Conservation (phyloP, 768 basidiomycete species). For the Lactarius quietus region DNA sequence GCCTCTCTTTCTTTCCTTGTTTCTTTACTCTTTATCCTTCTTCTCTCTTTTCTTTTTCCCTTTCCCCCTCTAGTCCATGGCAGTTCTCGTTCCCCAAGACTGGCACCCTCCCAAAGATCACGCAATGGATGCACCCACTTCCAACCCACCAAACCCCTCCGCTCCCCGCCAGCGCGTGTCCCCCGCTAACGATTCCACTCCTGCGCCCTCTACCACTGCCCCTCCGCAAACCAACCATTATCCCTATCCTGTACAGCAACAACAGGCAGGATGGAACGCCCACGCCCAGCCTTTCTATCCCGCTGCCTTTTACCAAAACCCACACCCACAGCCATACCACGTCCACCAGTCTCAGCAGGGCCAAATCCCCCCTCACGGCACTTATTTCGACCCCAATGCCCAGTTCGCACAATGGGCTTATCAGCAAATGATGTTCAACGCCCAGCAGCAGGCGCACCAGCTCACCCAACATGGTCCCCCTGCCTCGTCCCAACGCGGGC, state of each 20-base stretch:
- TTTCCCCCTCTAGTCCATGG: slow-evolving; percentile 49
- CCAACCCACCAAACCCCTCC: slow-evolving; percentile 37
- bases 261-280: slow-evolving; percentile 68
- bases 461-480: slow-evolving; percentile 31
- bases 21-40: slow-evolving; percentile 1
- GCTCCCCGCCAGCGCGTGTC: slow-evolving; percentile 57
- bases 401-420: slow-evolving; percentile 85
- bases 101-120: slow-evolving; percentile 66
- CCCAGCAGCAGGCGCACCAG: slow-evolving; percentile 30
- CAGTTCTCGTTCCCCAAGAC: slow-evolving; percentile 74
- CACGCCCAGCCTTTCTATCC: slow-evolving; percentile 74
- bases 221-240: slow-evolving; percentile 46
- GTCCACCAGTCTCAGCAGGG: slow-evolving; percentile 36
- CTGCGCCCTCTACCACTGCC: slow-evolving; percentile 33
- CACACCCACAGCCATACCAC: slow-evolving; percentile 57
- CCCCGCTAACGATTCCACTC: slow-evolving; percentile 51
- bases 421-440: slow-evolving; percentile 86
- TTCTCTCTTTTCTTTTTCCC: background rate
- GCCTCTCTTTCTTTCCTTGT: background rate
- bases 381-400: slow-evolving; percentile 77
- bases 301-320: slow-evolving; percentile 65
- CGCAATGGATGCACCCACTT: slow-evolving; percentile 52
- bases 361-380: slow-evolving; percentile 47
- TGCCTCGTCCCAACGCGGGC: slow-evolving; percentile 39
- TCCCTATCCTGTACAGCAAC: slow-evolving; percentile 69